A percentile compares a stretch with the other conserved stretches of the same genome.
phyloP scores from a whole-genome alignment of 306 rosid genomes.

The Oemleria cerasiformis region DNA sequence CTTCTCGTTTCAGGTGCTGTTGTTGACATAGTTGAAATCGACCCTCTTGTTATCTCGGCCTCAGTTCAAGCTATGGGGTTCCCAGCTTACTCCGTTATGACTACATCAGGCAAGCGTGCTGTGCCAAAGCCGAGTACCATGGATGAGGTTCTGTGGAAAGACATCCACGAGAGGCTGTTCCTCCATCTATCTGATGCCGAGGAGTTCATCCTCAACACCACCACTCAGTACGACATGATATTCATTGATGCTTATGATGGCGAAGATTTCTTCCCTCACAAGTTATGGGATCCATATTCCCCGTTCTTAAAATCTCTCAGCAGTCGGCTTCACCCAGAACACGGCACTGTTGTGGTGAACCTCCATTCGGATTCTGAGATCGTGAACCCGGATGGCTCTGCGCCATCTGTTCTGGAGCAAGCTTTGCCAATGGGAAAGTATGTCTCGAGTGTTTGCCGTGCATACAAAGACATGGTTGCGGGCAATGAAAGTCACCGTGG shows the following conservation, averaged over 20 bases:
- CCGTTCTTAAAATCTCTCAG: slow-evolving; percentile 67
- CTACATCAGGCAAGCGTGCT: slow-evolving; percentile 46
- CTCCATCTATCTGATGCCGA: slow-evolving; percentile 85
- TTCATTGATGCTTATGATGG: slow-evolving; percentile 92
- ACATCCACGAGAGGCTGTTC: slow-evolving; percentile 73
- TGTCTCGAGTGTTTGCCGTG: slow-evolving; percentile 52
- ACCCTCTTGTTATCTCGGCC: slow-evolving; percentile 84
- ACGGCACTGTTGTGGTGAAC: slow-evolving; percentile 90
- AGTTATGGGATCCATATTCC: slow-evolving; percentile 65
- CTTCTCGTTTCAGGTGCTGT: slow-evolving; percentile 58
- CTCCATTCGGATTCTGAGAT: slow-evolving; percentile 81
- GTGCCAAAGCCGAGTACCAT: slow-evolving; percentile 42
- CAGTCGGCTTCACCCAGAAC: slow-evolving; percentile 67
- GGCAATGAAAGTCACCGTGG: slow-evolving; percentile 32
- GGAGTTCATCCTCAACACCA: slow-evolving; percentile 46
- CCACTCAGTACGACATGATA: slow-evolving; percentile 61
- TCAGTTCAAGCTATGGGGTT: slow-evolving; percentile 91
- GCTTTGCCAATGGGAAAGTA: slow-evolving; percentile 70
- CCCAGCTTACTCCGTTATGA: slow-evolving; percentile 75
- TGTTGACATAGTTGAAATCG: slow-evolving; percentile 78
- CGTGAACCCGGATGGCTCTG: slow-evolving; percentile 46
- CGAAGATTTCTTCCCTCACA: slow-evolving; percentile 79
- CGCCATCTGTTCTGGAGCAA: slow-evolving; percentile 45
- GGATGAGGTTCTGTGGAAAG: slow-evolving; percentile 74
- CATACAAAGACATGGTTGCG: slow-evolving; percentile 65